Conservation (phyloP, 441 rosid species). For the Eutrema salsugineum region DNA sequence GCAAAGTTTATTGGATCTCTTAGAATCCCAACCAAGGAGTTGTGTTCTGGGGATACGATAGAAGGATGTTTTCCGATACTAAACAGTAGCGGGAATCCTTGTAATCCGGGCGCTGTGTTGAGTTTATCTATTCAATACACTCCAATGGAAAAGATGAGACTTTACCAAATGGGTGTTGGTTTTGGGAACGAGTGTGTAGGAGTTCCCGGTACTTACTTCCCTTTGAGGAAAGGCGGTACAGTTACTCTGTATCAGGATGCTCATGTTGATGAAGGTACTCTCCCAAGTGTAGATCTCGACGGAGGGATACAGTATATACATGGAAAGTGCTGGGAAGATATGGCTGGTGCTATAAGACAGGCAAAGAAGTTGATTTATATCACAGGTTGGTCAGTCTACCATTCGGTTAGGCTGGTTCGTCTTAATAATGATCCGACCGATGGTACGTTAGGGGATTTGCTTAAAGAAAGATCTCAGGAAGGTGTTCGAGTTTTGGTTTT, state of each 20-base stretch:
- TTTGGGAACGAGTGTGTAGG: slow-evolving; percentile 45
- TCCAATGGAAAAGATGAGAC: slow-evolving; percentile 38
- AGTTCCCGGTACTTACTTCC: slow-evolving; percentile 62
- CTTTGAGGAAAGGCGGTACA: slow-evolving; percentile 53
- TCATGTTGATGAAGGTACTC: slow-evolving; percentile 47
- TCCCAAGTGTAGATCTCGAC: slow-evolving; percentile 49
- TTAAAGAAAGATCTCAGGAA: slow-evolving; percentile 60
- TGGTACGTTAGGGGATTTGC: slow-evolving; percentile 50
- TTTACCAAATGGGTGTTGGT: slow-evolving; percentile 47
- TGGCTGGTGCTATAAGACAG: slow-evolving; percentile 51
- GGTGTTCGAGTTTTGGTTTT: slow-evolving; percentile 70
- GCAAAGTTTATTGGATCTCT: slow-evolving; percentile 59
- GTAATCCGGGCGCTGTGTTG: slow-evolving; percentile 54
- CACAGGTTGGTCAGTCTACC: slow-evolving; percentile 66
- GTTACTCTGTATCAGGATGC: slow-evolving; percentile 73
- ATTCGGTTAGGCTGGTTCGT: slow-evolving; percentile 51
- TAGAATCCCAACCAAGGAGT: slow-evolving; percentile 45
- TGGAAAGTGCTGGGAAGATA: slow-evolving; percentile 57
- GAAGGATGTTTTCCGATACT: slow-evolving; percentile 58
- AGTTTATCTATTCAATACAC: slow-evolving; percentile 47
- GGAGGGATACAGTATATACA: slow-evolving; percentile 37
- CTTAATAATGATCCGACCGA: slow-evolving; percentile 28
- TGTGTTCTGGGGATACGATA: slow-evolving; percentile 36
- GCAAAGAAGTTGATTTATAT: slow-evolving; percentile 60
- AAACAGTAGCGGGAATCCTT: slow-evolving; percentile 44